These are phyloP conservation scores for Colletotrichum zoysiae DNA, from an alignment of 2,329 filamentous ascomycete genomes.

Conservation along the genomic window DNA sequence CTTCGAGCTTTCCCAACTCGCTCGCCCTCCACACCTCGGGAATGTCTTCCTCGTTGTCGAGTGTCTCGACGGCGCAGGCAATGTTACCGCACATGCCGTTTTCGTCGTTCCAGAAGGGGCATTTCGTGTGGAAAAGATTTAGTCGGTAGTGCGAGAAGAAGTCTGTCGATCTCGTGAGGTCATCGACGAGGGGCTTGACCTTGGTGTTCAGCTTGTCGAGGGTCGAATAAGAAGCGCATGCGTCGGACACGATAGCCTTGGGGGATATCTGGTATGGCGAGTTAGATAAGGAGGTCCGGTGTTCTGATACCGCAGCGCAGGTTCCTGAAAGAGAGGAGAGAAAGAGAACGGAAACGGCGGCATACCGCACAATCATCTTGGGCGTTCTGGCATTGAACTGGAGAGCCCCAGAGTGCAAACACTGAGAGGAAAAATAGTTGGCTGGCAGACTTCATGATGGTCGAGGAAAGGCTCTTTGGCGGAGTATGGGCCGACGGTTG, in stretches of 20 bases:
- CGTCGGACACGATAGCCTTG: slow-evolving; percentile 89
- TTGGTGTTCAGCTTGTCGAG: slow-evolving; percentile 86
- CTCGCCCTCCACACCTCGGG: slow-evolving; percentile 91
- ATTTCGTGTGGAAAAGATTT: slow-evolving; percentile 93
- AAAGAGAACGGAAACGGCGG: slow-evolving; percentile 45
- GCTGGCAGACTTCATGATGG: slow-evolving; percentile 66
- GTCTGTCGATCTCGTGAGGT: slow-evolving; percentile 88
- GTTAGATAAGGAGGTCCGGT: slow-evolving; percentile 56
- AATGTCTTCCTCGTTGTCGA: slow-evolving; percentile 96
- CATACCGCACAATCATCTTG: slow-evolving; percentile 68
- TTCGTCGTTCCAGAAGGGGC: slow-evolving; percentile 96
- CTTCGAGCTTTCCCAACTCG: slow-evolving; percentile 91
- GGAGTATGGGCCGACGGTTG: slow-evolving; percentile 2
- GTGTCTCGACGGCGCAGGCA: slow-evolving; percentile 93
- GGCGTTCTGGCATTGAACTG: slow-evolving; percentile 58
- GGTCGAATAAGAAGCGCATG: slow-evolving; percentile 92
- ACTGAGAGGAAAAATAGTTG: slow-evolving; percentile 68
- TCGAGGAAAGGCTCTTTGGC: not conserved
- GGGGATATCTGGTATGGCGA: slow-evolving; percentile 79
- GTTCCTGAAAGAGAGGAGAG: slow-evolving; percentile 40
- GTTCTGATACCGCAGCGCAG: slow-evolving; percentile 40
- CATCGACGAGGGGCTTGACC: slow-evolving; percentile 81
- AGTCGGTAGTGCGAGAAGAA: slow-evolving; percentile 98
- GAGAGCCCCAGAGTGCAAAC: slow-evolving; percentile 66
- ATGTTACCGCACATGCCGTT: slow-evolving; percentile 97